Evolutionary conservation across 2,329 filamentous ascomycete species (phyloP), one percentile per base, ranked within the genome.

Genomic region (Calycina herbarum): DNA sequence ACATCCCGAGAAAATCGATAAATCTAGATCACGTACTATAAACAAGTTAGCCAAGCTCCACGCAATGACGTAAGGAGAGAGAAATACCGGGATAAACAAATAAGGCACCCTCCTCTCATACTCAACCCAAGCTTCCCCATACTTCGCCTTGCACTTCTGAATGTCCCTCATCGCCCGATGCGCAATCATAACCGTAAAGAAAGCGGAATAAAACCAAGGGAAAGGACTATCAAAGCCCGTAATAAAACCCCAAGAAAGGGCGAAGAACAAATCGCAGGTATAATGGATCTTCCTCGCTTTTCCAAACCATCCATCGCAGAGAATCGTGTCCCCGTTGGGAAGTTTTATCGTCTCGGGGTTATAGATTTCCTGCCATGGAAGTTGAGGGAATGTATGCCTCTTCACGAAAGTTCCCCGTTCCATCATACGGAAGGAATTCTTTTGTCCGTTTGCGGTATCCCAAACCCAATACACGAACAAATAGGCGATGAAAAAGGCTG

Each of bases 371-470:
- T 91, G 91, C 89, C 92, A 97, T 6, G 92, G 93, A n/a, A 97
- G 85, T 78, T 94, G 91, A 5, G 94, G 93, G 81, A 97, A 96
- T 2, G 92, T 89, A 73, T 89, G 91, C 73, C 93, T 90, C 76
- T 87, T 82, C 62, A 89, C 79, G 61, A 85, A 76, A 48, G 88
- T 88, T 68, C 92, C 93, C 67, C 89, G 87, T 80, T 96, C 92
- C 79, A 87, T 84, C 70, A 90, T 86, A 63, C 93, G 88, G 86
- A 94, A 97, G 69, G 91, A 89, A 81, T 96, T 97, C 86, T 97
- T 97, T 79, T 97, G 93, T 75, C 88, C 92, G 81, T 96, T 96
- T 79, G 88, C 89, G 54, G 92, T 95, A 76, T 96, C 93, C 92
- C 93, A 97, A 64, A 96, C 83, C 86, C 92, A 94, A 82, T 97